Evolutionary conservation across 164 flowering plant genomes (phyloP).

Genomic region (Piper betle): DNA sequence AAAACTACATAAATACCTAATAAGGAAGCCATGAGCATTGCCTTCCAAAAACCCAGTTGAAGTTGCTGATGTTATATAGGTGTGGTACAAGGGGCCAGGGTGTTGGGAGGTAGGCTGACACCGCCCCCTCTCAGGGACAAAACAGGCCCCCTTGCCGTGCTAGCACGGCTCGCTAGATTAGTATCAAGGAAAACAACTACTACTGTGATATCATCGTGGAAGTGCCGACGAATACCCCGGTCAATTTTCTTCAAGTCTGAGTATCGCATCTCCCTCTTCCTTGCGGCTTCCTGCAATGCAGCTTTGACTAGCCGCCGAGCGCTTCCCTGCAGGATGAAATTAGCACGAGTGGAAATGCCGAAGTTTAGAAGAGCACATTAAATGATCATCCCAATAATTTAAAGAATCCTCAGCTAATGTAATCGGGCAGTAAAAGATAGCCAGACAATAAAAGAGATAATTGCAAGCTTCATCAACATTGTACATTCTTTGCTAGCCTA

Average conservation of each 20-base stretch:
- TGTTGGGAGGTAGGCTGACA: slow-evolving; percentile 23
- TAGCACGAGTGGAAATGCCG: neutral
- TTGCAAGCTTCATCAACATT: no score
- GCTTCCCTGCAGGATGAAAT: slow-evolving; percentile 46
- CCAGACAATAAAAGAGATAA: no score
- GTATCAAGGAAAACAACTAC: slow-evolving; percentile 53
- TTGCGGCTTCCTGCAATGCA: slow-evolving; percentile 70
- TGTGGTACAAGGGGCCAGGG: slow-evolving; percentile 39
- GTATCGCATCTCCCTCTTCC: slow-evolving; percentile 69
- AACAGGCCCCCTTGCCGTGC: slow-evolving; percentile 23
- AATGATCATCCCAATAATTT: no score
- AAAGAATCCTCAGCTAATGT: no score
- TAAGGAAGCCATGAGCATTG: slow-evolving; percentile 13
- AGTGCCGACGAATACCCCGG: slow-evolving; percentile 66
- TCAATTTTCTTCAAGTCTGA: slow-evolving; percentile 64
- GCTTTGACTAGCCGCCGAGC: slow-evolving; percentile 60
- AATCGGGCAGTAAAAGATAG: no score
- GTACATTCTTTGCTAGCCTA: no score
- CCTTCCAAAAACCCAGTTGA: slow-evolving; percentile 12
- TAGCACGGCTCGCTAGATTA: slow-evolving; percentile 32
- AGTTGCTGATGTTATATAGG: slow-evolving; percentile 24
- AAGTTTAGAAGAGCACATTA: no score
- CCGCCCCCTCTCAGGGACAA: slow-evolving; percentile 49
- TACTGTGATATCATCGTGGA: slow-evolving; percentile 64
- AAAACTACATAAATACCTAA: neutral